Conservation (phyloP, 2,329 filamentous ascomycete species). For the Blumeriella jaapii region DNA sequence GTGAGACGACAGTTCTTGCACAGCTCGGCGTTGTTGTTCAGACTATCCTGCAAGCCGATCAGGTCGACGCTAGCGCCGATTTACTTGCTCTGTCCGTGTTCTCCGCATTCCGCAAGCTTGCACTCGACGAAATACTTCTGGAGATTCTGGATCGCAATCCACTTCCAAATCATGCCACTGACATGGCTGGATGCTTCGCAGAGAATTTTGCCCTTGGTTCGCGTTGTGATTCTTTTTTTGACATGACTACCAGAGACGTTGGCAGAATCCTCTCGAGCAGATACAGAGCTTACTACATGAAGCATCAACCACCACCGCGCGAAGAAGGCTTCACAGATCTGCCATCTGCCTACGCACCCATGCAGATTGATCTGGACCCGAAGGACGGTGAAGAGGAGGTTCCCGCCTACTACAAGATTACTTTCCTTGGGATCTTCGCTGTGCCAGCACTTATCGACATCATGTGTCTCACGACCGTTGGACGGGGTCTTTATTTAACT, state of each 20-base stretch:
- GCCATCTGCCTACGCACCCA: slow-evolving; percentile 35
- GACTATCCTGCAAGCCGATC: neutral
- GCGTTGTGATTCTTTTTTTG: slow-evolving; percentile 51
- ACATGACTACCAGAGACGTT: slow-evolving; percentile 38
- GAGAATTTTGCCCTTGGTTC: slow-evolving; percentile 52
- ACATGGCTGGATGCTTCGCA: slow-evolving; percentile 52
- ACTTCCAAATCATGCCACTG: slow-evolving; percentile 45
- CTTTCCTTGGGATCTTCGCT: slow-evolving; percentile 48
- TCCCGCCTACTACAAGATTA: slow-evolving; percentile 38
- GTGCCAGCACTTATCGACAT: slow-evolving; percentile 48
- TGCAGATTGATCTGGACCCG: slow-evolving; percentile 40
- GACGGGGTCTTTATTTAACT: slow-evolving; percentile 49
- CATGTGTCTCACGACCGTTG: slow-evolving; percentile 35
- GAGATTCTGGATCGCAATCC: slow-evolving; percentile 52
- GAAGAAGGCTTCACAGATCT: slow-evolving; percentile 22
- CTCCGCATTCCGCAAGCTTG: slow-evolving; percentile 42
- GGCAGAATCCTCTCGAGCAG: slow-evolving; percentile 32
- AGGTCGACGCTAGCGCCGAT: slow-evolving; percentile 38
- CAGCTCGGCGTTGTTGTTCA: slow-evolving; percentile 4
- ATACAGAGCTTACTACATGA: slow-evolving; percentile 34
- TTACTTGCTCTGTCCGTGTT: slow-evolving; percentile 46
- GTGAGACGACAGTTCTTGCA: slow-evolving; percentile 1
- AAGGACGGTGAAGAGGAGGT: slow-evolving; percentile 33
- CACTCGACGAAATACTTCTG: slow-evolving; percentile 51
- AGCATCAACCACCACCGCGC: slow-evolving; percentile 8